Percentiles rank a stretch among this genome's conserved stretches.
phyloP scores from a whole-genome alignment of 345 rosid genomes.

The Salix suchowensis region DNA sequence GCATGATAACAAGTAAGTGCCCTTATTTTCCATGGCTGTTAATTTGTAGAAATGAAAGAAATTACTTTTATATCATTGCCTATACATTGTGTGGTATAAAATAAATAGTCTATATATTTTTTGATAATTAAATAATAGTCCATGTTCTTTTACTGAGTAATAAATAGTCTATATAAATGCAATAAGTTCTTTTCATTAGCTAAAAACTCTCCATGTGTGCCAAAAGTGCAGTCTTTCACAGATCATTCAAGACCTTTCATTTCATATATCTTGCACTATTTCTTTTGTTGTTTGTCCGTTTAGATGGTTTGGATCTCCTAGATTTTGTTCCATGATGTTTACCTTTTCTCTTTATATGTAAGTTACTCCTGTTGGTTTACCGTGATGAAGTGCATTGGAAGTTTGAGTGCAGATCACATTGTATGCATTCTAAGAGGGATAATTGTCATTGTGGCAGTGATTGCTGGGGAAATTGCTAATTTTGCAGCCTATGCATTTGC shows the following conservation, averaged over 20 bases:
- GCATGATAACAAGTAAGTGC: slow-evolving; percentile 23
- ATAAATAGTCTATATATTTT: not conserved
- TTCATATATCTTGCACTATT: not conserved
- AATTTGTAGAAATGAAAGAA: not conserved
- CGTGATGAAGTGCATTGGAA: not conserved
- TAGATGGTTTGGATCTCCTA: not conserved
- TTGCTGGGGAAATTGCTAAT: slow-evolving; percentile 26
- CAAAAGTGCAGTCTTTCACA: not conserved
- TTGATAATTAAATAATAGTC: not conserved
- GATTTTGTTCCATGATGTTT: not conserved
- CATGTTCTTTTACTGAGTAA: not conserved
- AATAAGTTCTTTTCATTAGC: not conserved
- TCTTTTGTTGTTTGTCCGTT: not conserved
- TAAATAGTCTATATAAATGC: not conserved
- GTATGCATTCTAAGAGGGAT: slow-evolving; percentile 15
- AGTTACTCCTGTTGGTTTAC: not conserved
- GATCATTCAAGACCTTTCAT: not conserved
- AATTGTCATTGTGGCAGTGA: slow-evolving; percentile 20
- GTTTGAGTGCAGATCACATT: not conserved
- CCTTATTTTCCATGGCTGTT: not conserved
- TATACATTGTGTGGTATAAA: not conserved
- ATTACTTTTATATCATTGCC: not conserved
- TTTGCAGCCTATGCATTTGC: slow-evolving; percentile 31
- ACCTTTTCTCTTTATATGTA: not conserved
- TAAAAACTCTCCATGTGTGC: not conserved